These are phyloP conservation scores for Kernera saxatilis DNA, from an alignment of 345 rosid genomes.

Conservation along the genomic window DNA sequence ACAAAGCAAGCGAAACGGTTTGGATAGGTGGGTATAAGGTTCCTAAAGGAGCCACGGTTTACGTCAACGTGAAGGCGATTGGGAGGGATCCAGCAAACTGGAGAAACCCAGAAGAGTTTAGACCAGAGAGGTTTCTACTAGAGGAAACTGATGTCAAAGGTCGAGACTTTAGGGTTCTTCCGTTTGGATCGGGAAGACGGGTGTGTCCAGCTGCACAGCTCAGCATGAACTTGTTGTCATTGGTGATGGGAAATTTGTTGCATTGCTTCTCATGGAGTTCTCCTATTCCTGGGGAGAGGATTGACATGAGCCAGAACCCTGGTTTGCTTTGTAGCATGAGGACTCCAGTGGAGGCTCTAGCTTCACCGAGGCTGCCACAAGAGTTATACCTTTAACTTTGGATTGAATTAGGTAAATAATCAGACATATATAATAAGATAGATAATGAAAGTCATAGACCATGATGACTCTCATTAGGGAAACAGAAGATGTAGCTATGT, in stretches of 20 bases:
- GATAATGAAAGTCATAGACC: slow-evolving; percentile 1
- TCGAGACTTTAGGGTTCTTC: slow-evolving; percentile 42
- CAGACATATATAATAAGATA: not conserved
- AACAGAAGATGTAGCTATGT: not conserved
- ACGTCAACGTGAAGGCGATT: slow-evolving; percentile 38
- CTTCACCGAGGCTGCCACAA: slow-evolving; percentile 25
- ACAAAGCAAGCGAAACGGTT: slow-evolving; percentile 32
- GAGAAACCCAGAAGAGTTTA: slow-evolving; percentile 36
- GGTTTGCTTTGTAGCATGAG: slow-evolving; percentile 37
- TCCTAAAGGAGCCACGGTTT: slow-evolving; percentile 33
- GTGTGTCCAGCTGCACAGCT: slow-evolving; percentile 49
- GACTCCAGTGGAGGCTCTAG: slow-evolving; percentile 36
- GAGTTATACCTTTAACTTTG: not conserved
- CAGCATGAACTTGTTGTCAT: slow-evolving; percentile 35
- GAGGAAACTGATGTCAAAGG: slow-evolving; percentile 42
- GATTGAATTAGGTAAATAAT: not conserved
- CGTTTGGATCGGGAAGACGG: slow-evolving; percentile 44
- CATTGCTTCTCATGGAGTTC: slow-evolving; percentile 42
- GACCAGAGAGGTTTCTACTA: slow-evolving; percentile 36
- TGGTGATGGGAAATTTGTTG: slow-evolving; percentile 40
- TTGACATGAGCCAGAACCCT: slow-evolving; percentile 32
- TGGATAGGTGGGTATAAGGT: slow-evolving; percentile 40
- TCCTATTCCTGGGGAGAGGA: slow-evolving; percentile 9
- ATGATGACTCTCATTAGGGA: not conserved
- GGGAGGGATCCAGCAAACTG: slow-evolving; percentile 33